Base-by-base conservation (phyloP, 257 asterid species). In the Orobanche coerulescens region DNA sequence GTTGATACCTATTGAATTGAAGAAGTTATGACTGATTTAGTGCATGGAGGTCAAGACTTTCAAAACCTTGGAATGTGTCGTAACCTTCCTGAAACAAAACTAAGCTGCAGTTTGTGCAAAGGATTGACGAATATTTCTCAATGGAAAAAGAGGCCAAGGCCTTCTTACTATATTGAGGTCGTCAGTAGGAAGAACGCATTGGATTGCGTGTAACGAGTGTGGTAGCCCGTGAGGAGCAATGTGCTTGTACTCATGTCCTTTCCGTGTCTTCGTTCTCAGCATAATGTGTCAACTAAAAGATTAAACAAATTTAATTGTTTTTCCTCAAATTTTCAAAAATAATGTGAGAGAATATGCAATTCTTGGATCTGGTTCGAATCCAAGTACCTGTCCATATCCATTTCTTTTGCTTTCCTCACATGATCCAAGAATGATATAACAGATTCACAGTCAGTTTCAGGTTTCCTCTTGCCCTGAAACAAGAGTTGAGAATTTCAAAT, bases 391-490 rank as follows among this genome's bases (percentile, higher is more conserved):
- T 84, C 95, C 37, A 84, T 76, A 81, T 72, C 74, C 90, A 86
- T 81, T 72, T 79, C 86, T 67, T 80, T 79, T 23, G 93, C 90
- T 52, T 77, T 71, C 69, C 12, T 53, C 49, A 86, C 93, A 79
- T 81, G 79, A 46, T 73, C 78, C 79, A 86, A 60, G 76, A 86
- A 86, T 7, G 76, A 61, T 53, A 84, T 75, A 65, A 84, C 90
- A 6, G 93, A 72, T 34, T 64, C 68, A 24, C 68, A 72, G 67
- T 84, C 82, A 20, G 93, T 86, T 46, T 80, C 90, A 14, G 95
- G 95, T 73, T 86, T 86, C 68, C 67, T 86, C 79, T 81, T 86
- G 18, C 93, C 95, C 95, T 81, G 85, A 70, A 75, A 70, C n/a
- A n/a, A n/a, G n/a, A n/a, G n/a, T n/a, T n/a, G n/a, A n/a, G n/a